Evolutionary conservation across 1,284 basidiomycete species (phyloP), one percentile per base, ranked within the genome.

Genomic region (Leccinum pachyderme): DNA sequence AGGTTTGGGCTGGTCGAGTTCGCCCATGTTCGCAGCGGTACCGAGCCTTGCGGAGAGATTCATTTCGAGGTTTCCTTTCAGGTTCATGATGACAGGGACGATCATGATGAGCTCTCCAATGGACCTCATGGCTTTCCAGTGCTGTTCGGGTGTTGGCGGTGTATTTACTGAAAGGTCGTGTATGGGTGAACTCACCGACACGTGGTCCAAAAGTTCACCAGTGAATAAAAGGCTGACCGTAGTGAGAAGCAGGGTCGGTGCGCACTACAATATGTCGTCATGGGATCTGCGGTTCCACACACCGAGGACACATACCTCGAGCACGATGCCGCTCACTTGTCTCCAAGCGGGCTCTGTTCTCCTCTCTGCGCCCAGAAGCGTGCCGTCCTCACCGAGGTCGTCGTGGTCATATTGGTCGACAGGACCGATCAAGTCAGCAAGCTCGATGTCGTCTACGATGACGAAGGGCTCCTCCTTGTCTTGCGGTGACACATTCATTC

Each of bases 41-140:
- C 83, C 82, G 13, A 91, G 74, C n/a, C 88, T 79, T 3, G 89
- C 87, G 11, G 87, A 90, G 12, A 91, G 83, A 61, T 95, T 95
- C 91, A 96, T 95, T 73, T 96, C 95, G 46, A 98, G 82, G 64
- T 98, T 98, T 15, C 96, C 96, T 69, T 98, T 98, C 59, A 99
- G 84, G 66, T 98, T 99, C 62, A 96, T 82, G 24, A 98, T 78
- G 63, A 97, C 95, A 11, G 96, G 95, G 7, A 98, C 88, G 55
- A 98, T 91, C 77, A 98, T 95, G 66, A 98, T 95, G 55, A 98
- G 86, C 71, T 99, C 95, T 77, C 98, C 91, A 49, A 96, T 84
- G 52, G 89, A 82, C 51, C 81, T 80, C 81, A 99, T 96, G 43
- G 95, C 93, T 55, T 79, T 81, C 95, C 95, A 98, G 55, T 81